Base-by-base conservation (phyloP, 108 stramenopile species). In the Skeletonema menzelii region DNA sequence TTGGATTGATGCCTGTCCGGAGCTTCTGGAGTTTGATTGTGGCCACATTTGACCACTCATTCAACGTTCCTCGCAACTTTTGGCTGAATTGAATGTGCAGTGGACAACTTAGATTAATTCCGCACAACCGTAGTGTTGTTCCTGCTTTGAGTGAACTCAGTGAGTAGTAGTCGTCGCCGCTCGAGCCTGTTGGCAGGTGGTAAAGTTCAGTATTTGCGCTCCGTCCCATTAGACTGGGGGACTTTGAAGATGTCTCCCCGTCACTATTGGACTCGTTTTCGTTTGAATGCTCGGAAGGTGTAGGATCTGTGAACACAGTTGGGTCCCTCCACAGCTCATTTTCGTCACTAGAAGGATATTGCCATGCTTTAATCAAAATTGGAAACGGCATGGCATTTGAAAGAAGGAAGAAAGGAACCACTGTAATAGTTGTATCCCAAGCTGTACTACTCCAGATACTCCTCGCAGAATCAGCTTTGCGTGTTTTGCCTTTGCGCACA, bases 41-140 rank as follows among this genome's bases (percentile, higher is more conserved):
- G 8, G 66, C 8, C 15, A 72, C 58, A 20, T 61, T 65, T 13
- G 76, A 42, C 76, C 76, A 77, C 56, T 57, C 44, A 8, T 65
- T 22, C 28, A 32, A 31, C 2, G 17, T 15, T 8, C 42, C 26
- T 17, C 38, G 31, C 17, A 72, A n/a, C 27, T 17, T 24, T 49
- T 78, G 77, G 19, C 65, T 65, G 0, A 73, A 46, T 40, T 78
- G 77, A 26, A 78, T 59, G 44, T 63, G 73, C 10, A 78, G 35
- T 53, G 67, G 67, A 19, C 58, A 32, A 8, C 62, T 47, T 30
- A 70, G 32, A 47, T 53, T 67, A 13, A 78, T 78, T 8, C 77
- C 77, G 60, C 63, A 70, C 34, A 76, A 17, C 19, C 59, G 73
- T 8, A 75, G 20, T 14, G 63, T 60, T 32, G n/a, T 60, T 44